Conservation (phyloP, 2,329 filamentous ascomycete genomes). For the Pseudocercospora crystallina region DNA sequence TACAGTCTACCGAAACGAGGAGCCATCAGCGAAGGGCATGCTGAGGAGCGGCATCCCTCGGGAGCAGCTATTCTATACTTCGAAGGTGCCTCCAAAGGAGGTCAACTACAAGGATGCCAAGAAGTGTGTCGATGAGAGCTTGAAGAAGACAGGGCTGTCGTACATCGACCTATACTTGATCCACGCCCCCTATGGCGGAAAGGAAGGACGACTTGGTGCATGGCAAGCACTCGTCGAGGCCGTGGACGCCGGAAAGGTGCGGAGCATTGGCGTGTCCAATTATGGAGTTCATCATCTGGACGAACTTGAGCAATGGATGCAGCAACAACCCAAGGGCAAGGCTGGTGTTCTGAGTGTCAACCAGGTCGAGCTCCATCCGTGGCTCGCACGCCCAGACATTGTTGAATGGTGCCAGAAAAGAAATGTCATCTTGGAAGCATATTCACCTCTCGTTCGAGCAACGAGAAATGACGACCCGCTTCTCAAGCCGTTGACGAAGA, state of each 20-base stretch:
- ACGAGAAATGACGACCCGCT: conserved; percentile 54
- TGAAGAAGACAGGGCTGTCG: conserved; percentile 57
- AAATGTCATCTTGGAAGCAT: conserved; percentile 49
- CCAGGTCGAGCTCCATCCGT: conserved; percentile 89
- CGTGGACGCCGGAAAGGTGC: conserved; percentile 52
- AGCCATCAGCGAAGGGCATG: conserved; percentile 55
- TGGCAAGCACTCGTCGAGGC: conserved; percentile 58
- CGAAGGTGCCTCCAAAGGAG: conserved; percentile 54
- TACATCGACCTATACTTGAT: conserved; percentile 51
- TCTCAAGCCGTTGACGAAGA: conserved; percentile 53
- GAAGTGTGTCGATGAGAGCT: conserved; percentile 61
- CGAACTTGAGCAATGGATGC: conserved; percentile 55
- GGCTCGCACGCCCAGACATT: conserved; percentile 78
- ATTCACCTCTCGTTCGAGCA: conserved; percentile 44
- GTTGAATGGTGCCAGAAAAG: conserved; percentile 69
- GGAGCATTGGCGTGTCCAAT: conserved; percentile 56
- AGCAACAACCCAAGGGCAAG: conserved; percentile 51
- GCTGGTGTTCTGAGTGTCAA: conserved; percentile 76
- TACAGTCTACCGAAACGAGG: conserved; percentile 59
- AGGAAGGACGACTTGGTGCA: conserved; percentile 49
- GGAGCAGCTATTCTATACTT: conserved; percentile 61
- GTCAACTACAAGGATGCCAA: conserved; percentile 66
- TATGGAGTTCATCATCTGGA: conserved; percentile 57
- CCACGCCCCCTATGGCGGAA: conserved; percentile 56
- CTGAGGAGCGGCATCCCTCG: conserved; percentile 53